phyloP scores from a whole-genome alignment of 139 green algal genomes.

The Mychonastes homosphaera region DNA sequence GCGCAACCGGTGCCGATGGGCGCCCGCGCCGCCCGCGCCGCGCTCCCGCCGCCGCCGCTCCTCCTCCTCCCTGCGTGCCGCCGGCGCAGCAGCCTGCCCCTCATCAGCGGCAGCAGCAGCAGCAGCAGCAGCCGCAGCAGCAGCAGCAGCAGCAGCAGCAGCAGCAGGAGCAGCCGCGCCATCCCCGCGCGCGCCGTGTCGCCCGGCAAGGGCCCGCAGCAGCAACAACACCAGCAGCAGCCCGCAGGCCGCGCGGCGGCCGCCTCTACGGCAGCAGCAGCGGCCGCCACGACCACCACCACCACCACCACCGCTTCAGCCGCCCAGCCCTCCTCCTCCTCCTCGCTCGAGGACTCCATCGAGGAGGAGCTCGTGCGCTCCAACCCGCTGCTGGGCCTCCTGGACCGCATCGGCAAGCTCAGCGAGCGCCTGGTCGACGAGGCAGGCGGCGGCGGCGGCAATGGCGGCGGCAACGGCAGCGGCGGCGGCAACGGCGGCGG shows the following conservation, averaged over 20 bases:
- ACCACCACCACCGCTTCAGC: neutral
- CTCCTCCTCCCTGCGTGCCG: neutral
- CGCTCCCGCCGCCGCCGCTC: neutral
- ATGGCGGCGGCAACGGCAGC: too few relatives aligned
- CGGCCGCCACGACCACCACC: too few relatives aligned
- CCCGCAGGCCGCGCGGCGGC: neutral
- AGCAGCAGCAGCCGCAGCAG: slow-evolving; percentile 4
- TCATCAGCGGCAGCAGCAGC: slow-evolving; percentile 1
- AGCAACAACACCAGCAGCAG: neutral
- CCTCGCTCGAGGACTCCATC: neutral
- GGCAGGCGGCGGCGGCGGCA: too few relatives aligned
- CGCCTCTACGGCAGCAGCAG: too few relatives aligned
- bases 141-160: neutral
- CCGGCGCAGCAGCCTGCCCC: neutral
- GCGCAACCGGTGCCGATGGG: neutral
- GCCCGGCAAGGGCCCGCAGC: neutral
- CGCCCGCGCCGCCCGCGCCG: too few relatives aligned
- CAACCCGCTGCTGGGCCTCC: too few relatives aligned
- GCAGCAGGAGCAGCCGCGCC: slow-evolving; percentile 4
- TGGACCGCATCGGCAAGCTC: too few relatives aligned
- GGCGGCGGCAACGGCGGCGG: too few relatives aligned
- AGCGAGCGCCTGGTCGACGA: too few relatives aligned
- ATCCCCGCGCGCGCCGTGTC: neutral
- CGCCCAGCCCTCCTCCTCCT: slow-evolving; percentile 30
- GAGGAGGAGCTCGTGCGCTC: too few relatives aligned